Evolutionary conservation across 2,329 filamentous ascomycete genomes (phyloP).

Genomic region (Penicillium janthinellum): DNA sequence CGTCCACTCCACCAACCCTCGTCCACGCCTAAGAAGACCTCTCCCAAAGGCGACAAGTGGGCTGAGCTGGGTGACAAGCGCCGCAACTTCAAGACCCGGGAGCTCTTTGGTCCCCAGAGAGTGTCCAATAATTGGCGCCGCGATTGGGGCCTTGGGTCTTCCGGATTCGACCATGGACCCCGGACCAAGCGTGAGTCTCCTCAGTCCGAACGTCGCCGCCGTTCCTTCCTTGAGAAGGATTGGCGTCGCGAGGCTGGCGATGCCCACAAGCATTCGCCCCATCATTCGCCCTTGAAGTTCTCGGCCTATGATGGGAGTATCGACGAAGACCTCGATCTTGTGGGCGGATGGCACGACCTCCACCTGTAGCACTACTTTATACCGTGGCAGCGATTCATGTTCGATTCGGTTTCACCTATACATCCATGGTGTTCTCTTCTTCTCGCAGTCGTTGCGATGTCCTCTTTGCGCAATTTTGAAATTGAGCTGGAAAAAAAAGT

Average conservation of each 20-base stretch:
- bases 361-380: constrained; percentile 53
- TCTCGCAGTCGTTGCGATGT: constrained; percentile 21
- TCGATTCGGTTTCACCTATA: constrained; percentile 5
- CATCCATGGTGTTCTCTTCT: constrained; percentile 11
- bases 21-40: constrained; percentile 56
- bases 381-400: constrained; percentile 14
- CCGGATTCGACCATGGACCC: constrained; percentile 40
- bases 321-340: constrained; percentile 84
- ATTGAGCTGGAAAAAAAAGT: constrained; percentile 30
- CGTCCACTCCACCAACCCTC: constrained; percentile 63
- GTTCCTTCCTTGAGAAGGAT: constrained; percentile 46
- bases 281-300: constrained; percentile 36
- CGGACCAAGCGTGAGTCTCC: constrained; percentile 39
- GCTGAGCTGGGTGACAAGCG: constrained; percentile 76
- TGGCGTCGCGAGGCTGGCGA: constrained; percentile 49
- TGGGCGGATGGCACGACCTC: constrained; percentile 83
- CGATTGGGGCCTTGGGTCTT: constrained; percentile 43
- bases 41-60: constrained; percentile 76
- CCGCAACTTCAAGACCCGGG: constrained; percentile 63
- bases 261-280: constrained; percentile 33
- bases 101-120: constrained; percentile 55
- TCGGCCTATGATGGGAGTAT: constrained; percentile 54
- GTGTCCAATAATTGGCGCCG: constrained; percentile 46
- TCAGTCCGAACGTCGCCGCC: constrained; percentile 36
- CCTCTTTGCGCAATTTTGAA: constrained; percentile 17